These are phyloP conservation scores for Cicer pinnatifidum DNA, from an alignment of 306 rosid genomes.

Conservation along the genomic window DNA sequence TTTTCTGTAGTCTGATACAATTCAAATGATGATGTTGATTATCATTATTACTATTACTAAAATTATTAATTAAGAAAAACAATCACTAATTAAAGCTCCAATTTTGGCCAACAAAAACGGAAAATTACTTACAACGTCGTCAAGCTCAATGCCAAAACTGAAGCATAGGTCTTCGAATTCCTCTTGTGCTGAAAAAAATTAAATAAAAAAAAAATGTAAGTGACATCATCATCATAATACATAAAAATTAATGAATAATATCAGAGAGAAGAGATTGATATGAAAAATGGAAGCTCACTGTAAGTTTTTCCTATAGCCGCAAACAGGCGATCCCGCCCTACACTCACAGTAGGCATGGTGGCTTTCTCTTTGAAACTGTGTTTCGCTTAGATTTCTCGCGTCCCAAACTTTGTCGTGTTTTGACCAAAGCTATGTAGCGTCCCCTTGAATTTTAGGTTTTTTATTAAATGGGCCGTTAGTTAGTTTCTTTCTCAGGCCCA, in stretches of 20 bases:
- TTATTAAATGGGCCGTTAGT: constrained; percentile 32
- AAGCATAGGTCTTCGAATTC: constrained; percentile 90
- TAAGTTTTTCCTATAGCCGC: constrained; percentile 74
- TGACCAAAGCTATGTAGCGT: too few species aligned
- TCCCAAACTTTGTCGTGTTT: too few species aligned
- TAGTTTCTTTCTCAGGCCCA: background rate
- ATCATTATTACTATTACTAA: background rate
- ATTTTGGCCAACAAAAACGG: background rate
- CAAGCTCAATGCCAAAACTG: constrained; percentile 90
- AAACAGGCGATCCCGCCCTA: constrained; percentile 84
- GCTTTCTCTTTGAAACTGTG: too few species aligned
- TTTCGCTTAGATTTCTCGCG: too few species aligned
- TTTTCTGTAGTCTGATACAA: constrained; percentile 79
- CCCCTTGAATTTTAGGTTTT: constrained; percentile 15
- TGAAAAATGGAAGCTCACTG: constrained; percentile 59
- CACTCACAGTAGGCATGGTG: constrained; percentile 85
- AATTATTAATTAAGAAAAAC: background rate
- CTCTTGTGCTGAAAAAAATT: constrained; percentile 66
- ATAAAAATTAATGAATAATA: background rate
- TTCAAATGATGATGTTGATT: background rate
- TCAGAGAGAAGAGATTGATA: background rate
- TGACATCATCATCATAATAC: background rate
- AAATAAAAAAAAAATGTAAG: background rate
- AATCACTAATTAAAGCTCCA: background rate
- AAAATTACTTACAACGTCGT: constrained; percentile 72